Evolutionary conservation across 129 eudicot species (phyloP).

Genomic region (Pulicaria dysenterica): DNA sequence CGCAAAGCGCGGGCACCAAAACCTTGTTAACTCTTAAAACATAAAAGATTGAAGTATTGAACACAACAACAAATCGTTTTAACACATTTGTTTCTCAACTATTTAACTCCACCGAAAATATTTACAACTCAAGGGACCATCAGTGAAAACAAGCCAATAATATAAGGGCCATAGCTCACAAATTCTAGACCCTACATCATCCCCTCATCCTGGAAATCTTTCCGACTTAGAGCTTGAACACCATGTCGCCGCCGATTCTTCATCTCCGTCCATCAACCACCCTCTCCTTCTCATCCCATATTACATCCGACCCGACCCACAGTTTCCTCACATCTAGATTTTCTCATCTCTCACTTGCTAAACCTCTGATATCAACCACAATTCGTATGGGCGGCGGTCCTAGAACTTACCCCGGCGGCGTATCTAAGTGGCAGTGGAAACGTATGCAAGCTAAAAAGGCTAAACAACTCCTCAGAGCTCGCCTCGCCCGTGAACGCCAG

Average conservation of each 20-base stretch:
- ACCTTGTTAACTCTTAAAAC: no score
- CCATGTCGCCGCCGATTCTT: conserved; percentile 40
- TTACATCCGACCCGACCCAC: conserved; percentile 39
- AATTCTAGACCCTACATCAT: neutral
- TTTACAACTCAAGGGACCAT: neutral
- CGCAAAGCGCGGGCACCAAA: no score
- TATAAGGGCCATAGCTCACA: neutral
- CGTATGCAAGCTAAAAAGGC: conserved; percentile 82
- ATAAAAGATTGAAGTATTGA: no score
- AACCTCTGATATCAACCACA: conserved; percentile 37
- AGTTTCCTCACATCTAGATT: conserved; percentile 38
- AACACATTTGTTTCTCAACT: no score
- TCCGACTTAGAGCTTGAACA: neutral
- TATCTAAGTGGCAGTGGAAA: conserved; percentile 96
- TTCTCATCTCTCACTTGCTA: conserved; percentile 36
- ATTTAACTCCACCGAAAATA: no score
- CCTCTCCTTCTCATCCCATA: conserved; percentile 47
- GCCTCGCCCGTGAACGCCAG: conserved; percentile 83
- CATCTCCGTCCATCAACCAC: conserved; percentile 29
- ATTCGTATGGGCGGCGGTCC: conserved; percentile 99
- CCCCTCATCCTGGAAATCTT: neutral
- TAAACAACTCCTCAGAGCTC: conserved; percentile 83
- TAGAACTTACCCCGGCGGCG: conserved; percentile 91
- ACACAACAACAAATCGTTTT: no score
- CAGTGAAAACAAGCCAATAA: neutral